phyloP scores from a whole-genome alignment of 2,329 filamentous ascomycete species.

The Geosmithia flava region DNA sequence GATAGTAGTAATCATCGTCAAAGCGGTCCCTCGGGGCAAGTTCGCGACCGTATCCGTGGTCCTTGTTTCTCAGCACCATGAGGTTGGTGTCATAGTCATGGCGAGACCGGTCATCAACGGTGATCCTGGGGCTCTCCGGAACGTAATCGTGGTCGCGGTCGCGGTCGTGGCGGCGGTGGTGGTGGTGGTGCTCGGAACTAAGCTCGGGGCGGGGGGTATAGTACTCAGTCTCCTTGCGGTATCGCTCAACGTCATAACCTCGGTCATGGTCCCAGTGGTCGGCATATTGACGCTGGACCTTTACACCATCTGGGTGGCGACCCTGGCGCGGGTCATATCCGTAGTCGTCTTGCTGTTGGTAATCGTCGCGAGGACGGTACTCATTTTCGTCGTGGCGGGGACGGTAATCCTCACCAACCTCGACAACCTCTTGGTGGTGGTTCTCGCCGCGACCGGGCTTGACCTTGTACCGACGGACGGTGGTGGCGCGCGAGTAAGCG shows the following conservation, averaged over 20 bases:
- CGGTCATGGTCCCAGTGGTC: slow-evolving; percentile 32
- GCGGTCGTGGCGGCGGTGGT: background rate
- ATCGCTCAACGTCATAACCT: slow-evolving; percentile 42
- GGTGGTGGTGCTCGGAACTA: slow-evolving; percentile 13
- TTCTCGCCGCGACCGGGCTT: slow-evolving; percentile 25
- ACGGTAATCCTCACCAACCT: slow-evolving; percentile 32
- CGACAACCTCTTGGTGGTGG: slow-evolving; percentile 21
- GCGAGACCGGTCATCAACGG: slow-evolving; percentile 42
- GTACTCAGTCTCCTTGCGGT: slow-evolving; percentile 51
- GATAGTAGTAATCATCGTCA: slow-evolving; percentile 40
- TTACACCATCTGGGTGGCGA: slow-evolving; percentile 36
- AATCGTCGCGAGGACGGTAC: slow-evolving; percentile 25
- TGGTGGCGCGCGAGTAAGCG: slow-evolving; percentile 29
- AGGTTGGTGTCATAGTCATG: slow-evolving; percentile 30
- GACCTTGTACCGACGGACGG: slow-evolving; percentile 42
- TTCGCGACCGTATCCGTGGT: slow-evolving; percentile 19
- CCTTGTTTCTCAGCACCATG: slow-evolving; percentile 29
- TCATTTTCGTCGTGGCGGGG: slow-evolving; percentile 24
- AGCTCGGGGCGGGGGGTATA: slow-evolving; percentile 36
- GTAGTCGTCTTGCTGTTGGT: slow-evolving; percentile 26
- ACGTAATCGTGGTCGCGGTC: slow-evolving; percentile 6
- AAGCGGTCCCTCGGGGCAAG: slow-evolving; percentile 16
- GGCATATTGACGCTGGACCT: slow-evolving; percentile 39
- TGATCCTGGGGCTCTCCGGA: slow-evolving; percentile 41
- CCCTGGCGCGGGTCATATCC: slow-evolving; percentile 29